A percentile compares a stretch with the other conserved stretches of the same genome.
These are phyloP conservation scores for Sporobolomyces phaffii DNA, from an alignment of 768 basidiomycete genomes.

Conservation along the genomic window DNA sequence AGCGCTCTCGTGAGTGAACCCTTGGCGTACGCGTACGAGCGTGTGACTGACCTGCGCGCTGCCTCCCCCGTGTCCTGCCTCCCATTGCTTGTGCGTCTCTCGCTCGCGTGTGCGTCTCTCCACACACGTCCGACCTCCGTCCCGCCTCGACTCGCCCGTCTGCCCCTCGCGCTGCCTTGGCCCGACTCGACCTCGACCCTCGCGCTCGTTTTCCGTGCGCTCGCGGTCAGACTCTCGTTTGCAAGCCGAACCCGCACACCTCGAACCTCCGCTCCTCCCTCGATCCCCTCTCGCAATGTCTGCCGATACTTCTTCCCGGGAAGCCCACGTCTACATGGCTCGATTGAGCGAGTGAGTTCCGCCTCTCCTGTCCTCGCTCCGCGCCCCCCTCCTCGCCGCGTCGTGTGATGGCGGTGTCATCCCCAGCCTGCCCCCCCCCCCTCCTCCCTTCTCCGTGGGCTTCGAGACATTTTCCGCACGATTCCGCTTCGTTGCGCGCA, in stretches of 20 bases:
- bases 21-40: not conserved
- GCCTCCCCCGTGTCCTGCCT: too few species aligned
- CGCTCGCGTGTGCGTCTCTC: too few species aligned
- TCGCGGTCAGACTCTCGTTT: not conserved
- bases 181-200: not conserved
- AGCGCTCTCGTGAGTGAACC: not conserved
- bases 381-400: not conserved
- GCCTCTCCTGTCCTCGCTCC: not conserved
- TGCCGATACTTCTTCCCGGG: conserved; percentile 18
- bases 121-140: too few species aligned
- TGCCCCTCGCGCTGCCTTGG: too few species aligned
- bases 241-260: not conserved
- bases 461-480: too few species aligned
- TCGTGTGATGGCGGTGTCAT: not conserved
- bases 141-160: too few species aligned
- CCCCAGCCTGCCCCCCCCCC: not conserved
- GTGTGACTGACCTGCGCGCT: too few species aligned
- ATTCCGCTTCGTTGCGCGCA: too few species aligned
- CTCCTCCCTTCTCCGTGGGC: not conserved
- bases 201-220: not conserved
- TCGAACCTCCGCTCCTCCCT: not conserved
- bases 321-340: conserved; percentile 37
- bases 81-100: too few species aligned
- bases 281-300: conserved; percentile 8
- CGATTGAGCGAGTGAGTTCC: conserved; percentile 36